phyloP scores from a whole-genome alignment of 1,284 basidiomycete species.

The Boletus semigastroideus region DNA sequence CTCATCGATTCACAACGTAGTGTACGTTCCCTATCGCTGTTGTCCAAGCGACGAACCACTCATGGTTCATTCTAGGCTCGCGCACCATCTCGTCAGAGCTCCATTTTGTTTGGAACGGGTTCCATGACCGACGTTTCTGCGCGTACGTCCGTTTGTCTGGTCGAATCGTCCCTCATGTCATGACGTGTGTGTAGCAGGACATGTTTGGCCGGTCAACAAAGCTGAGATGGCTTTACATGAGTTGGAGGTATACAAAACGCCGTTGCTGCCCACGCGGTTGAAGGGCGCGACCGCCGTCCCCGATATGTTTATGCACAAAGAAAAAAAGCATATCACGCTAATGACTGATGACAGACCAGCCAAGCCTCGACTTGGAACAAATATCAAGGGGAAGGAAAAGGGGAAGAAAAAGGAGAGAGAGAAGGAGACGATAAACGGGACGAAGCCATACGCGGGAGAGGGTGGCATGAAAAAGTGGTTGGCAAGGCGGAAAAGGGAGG shows the following conservation, averaged over 20 bases:
- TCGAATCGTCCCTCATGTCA: background rate
- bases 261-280: constrained; percentile 66
- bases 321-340: constrained; percentile 51
- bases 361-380: constrained; percentile 36
- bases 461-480: constrained; percentile 75
- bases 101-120: constrained; percentile 47
- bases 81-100: constrained; percentile 48
- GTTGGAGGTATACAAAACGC: constrained; percentile 74
- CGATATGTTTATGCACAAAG: constrained; percentile 64
- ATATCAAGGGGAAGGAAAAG: constrained; percentile 32
- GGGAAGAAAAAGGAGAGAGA: constrained; percentile 33
- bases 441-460: constrained; percentile 71
- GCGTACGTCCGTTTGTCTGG: constrained; percentile 20
- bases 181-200: constrained; percentile 27
- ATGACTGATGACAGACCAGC: constrained; percentile 53
- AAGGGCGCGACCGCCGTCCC: constrained; percentile 51
- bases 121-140: constrained; percentile 36
- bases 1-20: constrained; percentile 56
- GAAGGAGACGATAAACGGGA: constrained; percentile 42
- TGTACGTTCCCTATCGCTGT: constrained; percentile 38
- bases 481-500: constrained; percentile 47
- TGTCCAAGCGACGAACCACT: constrained; percentile 3
- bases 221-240: constrained; percentile 67
- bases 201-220: constrained; percentile 42
- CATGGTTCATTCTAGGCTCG: constrained; percentile 36